phyloP scores from a whole-genome alignment of 805 yeast species.

The Suhomyces prunicola region DNA sequence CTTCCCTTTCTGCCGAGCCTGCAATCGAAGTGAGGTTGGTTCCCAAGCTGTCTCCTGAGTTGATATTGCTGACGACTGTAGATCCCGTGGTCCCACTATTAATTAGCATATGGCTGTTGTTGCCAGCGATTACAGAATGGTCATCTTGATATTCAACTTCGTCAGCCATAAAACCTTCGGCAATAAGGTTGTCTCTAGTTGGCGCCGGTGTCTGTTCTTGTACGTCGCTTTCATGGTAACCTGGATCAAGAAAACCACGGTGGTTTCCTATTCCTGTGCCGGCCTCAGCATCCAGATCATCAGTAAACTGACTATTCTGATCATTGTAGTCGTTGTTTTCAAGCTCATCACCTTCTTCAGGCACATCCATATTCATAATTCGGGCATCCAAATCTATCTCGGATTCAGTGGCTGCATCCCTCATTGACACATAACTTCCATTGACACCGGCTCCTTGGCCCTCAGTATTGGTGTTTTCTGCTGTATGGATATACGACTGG shows the following conservation, averaged over 20 bases:
- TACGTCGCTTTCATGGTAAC: background rate
- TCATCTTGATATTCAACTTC: slow-evolving; percentile 46
- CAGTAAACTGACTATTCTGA: slow-evolving; percentile 1
- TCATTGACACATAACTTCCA: slow-evolving; percentile 6
- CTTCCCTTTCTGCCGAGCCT: slow-evolving; percentile 6
- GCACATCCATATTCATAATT: slow-evolving; percentile 41
- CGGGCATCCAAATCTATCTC: slow-evolving; percentile 46
- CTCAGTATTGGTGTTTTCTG: slow-evolving; percentile 18
- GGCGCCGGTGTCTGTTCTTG: background rate
- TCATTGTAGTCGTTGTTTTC: slow-evolving; percentile 11
- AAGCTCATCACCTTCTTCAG: slow-evolving; percentile 16
- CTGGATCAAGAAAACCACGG: background rate
- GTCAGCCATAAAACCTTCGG: slow-evolving; percentile 47
- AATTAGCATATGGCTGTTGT: slow-evolving; percentile 16
- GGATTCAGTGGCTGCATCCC: slow-evolving; percentile 3
- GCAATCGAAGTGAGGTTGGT: slow-evolving; percentile 18
- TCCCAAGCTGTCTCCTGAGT: slow-evolving; percentile 14
- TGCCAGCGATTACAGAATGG: slow-evolving; percentile 24
- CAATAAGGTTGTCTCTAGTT: slow-evolving; percentile 13
- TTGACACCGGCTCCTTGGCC: slow-evolving; percentile 12
- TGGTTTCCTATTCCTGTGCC: background rate
- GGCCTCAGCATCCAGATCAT: background rate
- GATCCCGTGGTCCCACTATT: slow-evolving; percentile 11
- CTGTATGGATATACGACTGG: slow-evolving; percentile 17
- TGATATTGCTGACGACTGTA: slow-evolving; percentile 9